Percentiles rank a stretch among this genome's conserved stretches.
Evolutionary conservation across 2,329 filamentous ascomycete genomes (phyloP).

Genomic region (Furcasterigmium furcatum): DNA sequence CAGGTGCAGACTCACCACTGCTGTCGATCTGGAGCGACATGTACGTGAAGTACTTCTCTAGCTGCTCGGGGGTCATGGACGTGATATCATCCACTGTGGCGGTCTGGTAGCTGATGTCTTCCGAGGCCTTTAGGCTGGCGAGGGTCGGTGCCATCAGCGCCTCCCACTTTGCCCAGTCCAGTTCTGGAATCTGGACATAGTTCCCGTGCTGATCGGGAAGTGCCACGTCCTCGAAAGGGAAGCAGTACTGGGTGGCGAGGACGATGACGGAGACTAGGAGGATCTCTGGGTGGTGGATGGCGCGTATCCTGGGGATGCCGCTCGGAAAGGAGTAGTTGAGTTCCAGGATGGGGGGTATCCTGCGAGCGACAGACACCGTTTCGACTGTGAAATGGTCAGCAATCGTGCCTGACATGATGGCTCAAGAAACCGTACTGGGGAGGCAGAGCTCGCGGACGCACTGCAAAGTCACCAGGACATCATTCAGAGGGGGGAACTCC

Average conservation of each 20-base stretch:
- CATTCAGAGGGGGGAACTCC: constrained; percentile 69
- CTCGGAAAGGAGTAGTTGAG: constrained; percentile 58
- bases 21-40: constrained; percentile 26
- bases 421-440: constrained; percentile 53
- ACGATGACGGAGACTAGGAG: constrained; percentile 69
- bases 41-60: constrained; percentile 62
- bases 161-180: constrained; percentile 75
- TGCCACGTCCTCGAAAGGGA: constrained; percentile 64
- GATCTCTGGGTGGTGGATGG: constrained; percentile 69
- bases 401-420: not conserved
- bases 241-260: constrained; percentile 74
- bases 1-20: constrained; percentile 20
- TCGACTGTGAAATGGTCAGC: constrained; percentile 13
- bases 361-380: constrained; percentile 44
- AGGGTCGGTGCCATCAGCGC: constrained; percentile 32
- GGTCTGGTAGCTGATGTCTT: constrained; percentile 39
- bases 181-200: constrained; percentile 31
- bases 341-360: constrained; percentile 46
- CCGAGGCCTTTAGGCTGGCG: constrained; percentile 16
- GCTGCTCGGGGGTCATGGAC: constrained; percentile 53
- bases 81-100: constrained; percentile 61
- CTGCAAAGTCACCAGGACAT: constrained; percentile 63
- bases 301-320: constrained; percentile 36
- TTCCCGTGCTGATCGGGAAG: constrained; percentile 46
- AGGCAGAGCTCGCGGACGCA: constrained; percentile 71